These are phyloP conservation scores for Pseudozyma sp. DNA, from an alignment of 1,284 basidiomycete species.

Conservation along the genomic window DNA sequence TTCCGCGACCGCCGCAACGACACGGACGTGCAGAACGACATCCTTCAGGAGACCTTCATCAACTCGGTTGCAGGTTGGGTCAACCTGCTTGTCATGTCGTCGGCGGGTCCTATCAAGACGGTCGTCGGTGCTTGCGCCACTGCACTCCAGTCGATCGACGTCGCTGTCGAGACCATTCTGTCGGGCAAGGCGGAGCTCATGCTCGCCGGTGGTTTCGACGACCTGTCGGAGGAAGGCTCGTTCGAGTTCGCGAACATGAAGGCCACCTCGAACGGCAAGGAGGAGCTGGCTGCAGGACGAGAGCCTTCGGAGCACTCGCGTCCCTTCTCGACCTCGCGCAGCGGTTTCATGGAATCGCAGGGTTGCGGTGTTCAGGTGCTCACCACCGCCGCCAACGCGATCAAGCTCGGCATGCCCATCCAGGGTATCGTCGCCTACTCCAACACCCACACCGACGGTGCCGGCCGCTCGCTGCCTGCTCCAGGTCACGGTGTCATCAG, in stretches of 20 bases:
- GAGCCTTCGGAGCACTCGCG: slow-evolving; percentile 98
- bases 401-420: slow-evolving; percentile 92
- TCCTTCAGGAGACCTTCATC: slow-evolving; percentile 87
- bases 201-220: slow-evolving; percentile 98
- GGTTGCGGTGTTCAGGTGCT: slow-evolving; percentile 95
- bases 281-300: slow-evolving; percentile 97
- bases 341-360: slow-evolving; percentile 83
- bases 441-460: slow-evolving; percentile 92
- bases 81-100: slow-evolving; percentile 78
- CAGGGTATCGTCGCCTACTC: slow-evolving; percentile 94
- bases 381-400: slow-evolving; percentile 94
- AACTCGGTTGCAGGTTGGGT: slow-evolving; percentile 82
- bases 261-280: slow-evolving; percentile 95
- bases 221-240: slow-evolving; percentile 95
- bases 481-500: slow-evolving; percentile 65
- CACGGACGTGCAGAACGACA: slow-evolving; percentile 96
- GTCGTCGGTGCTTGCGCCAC: slow-evolving; percentile 99
- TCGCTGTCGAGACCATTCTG: slow-evolving; percentile 93
- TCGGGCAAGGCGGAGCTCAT: slow-evolving; percentile 98
- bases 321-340: slow-evolving; percentile 91
- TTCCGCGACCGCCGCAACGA: slow-evolving; percentile 98
- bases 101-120: slow-evolving; percentile 90
- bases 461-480: slow-evolving; percentile 86
- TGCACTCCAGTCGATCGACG: slow-evolving; percentile 95
- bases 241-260: slow-evolving; percentile 98